A percentile compares a stretch with the other conserved stretches of the same genome.
Conservation (phyloP, 1,284 basidiomycete genomes). For the Ceratobasidium sp. region DNA sequence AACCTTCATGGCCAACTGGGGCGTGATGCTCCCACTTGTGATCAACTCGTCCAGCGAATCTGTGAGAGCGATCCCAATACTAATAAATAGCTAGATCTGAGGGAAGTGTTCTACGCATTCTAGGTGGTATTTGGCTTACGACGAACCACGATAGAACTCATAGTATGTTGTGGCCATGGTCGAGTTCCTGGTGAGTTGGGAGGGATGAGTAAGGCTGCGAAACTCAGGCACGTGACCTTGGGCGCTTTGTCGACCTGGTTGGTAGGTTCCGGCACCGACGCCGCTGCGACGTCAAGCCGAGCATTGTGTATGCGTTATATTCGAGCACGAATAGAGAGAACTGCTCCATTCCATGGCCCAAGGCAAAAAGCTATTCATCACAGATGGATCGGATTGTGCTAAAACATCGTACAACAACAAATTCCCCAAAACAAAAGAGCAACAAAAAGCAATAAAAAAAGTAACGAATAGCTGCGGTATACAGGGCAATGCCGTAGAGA, state of each 20-base stretch:
- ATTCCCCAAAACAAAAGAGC: neutral
- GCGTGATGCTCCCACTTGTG: slow-evolving; percentile 95
- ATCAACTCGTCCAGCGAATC: slow-evolving; percentile 99
- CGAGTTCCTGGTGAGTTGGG: slow-evolving; percentile 47
- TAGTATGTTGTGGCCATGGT: slow-evolving; percentile 70
- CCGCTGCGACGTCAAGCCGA: neutral
- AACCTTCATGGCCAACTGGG: slow-evolving; percentile 97
- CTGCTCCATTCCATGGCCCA: neutral
- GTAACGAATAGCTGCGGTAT: slow-evolving; percentile 13
- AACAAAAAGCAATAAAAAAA: slow-evolving; percentile 8
- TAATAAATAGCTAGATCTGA: slow-evolving; percentile 54
- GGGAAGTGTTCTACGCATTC: neutral
- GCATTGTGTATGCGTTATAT: neutral
- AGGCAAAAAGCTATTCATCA: neutral
- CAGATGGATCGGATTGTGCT: neutral
- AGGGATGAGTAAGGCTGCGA: slow-evolving; percentile 21
- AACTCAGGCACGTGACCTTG: neutral
- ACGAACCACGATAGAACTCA: slow-evolving; percentile 89
- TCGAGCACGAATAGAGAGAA: neutral
- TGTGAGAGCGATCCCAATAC: slow-evolving; percentile 97
- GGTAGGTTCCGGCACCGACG: neutral
- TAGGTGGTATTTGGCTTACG: slow-evolving; percentile 64
- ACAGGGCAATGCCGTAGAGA: slow-evolving; percentile 1
- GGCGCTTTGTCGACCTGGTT: neutral
- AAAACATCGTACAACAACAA: neutral